Conservation (phyloP, 192 early-diverging fungal species). For the Entomortierella parvispora region DNA sequence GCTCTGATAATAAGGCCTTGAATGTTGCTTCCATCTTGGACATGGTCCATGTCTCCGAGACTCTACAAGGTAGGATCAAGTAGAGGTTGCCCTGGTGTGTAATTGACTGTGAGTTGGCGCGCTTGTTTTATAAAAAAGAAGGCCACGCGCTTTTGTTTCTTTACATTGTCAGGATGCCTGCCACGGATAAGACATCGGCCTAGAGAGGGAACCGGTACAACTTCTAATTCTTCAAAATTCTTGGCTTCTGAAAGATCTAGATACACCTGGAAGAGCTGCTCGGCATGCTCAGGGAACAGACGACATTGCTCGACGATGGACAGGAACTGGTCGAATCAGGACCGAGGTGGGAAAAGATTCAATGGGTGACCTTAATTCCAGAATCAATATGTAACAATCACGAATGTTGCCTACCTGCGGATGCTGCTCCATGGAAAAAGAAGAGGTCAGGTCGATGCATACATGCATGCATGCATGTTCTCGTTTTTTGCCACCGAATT, state of each 20-base stretch:
- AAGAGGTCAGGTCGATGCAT: no score
- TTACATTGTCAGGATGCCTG: conserved; percentile 38
- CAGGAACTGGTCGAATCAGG: conserved; percentile 14
- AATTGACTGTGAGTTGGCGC: background rate
- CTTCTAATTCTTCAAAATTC: conserved; percentile 25
- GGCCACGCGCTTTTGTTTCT: background rate
- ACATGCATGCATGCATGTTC: no score
- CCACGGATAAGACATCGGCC: conserved; percentile 34
- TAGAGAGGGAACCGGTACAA: conserved; percentile 19
- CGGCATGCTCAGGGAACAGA: conserved; percentile 28
- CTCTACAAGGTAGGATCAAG: conserved; percentile 43
- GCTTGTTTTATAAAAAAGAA: background rate
- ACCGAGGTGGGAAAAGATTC: no score
- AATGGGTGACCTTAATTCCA: no score
- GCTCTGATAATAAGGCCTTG: conserved; percentile 3
- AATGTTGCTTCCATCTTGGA: conserved; percentile 24
- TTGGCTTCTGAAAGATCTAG: conserved; percentile 37
- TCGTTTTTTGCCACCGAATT: no score
- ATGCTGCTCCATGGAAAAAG: background rate
- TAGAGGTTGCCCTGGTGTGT: conserved; percentile 78
- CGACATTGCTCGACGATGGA: conserved; percentile 22
- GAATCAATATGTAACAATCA: background rate
- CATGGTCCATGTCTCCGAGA: conserved; percentile 27
- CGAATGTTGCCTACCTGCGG: background rate
- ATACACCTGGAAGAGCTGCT: conserved; percentile 43